A percentile compares a stretch with the other conserved stretches of the same genome.
Conservation (phyloP, 2,329 filamentous ascomycete genomes). For the Fusarium sp. region DNA sequence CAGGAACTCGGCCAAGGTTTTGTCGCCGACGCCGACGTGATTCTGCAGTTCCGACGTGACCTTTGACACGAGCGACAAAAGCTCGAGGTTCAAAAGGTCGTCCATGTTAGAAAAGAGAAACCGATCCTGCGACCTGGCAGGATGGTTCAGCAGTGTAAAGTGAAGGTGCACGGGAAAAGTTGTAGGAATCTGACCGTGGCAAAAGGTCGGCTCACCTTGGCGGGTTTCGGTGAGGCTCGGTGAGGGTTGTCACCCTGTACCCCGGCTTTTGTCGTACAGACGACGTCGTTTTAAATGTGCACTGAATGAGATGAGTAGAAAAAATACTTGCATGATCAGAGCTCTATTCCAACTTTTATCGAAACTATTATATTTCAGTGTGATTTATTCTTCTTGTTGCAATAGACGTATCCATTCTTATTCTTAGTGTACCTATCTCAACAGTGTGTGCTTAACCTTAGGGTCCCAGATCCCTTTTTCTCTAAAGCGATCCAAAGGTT, state of each 20-base stretch:
- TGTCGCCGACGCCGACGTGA: constrained; percentile 90
- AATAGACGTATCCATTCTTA: not conserved
- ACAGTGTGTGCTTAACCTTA: not conserved
- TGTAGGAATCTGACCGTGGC: constrained; percentile 28
- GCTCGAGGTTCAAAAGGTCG: constrained; percentile 90
- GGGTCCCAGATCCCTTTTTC: too few relatives aligned
- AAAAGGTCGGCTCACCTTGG: constrained; percentile 15
- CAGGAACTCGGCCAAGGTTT: constrained; percentile 95
- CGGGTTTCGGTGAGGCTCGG: not conserved
- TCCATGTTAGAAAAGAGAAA: constrained; percentile 72
- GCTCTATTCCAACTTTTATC: not conserved
- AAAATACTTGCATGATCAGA: not conserved
- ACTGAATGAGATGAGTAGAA: not conserved
- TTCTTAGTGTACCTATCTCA: not conserved
- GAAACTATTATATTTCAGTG: not conserved
- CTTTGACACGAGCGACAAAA: constrained; percentile 93
- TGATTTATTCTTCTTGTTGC: not conserved
- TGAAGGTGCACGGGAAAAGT: constrained; percentile 24
- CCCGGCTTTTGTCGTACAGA: not conserved
- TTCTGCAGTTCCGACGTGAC: constrained; percentile 96
- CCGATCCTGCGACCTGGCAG: constrained; percentile 35
- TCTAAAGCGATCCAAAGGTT: too few relatives aligned
- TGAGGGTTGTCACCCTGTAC: not conserved
- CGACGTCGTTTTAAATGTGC: not conserved
- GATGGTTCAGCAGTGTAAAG: constrained; percentile 8